Percentiles rank a stretch among this genome's conserved stretches.
Evolutionary conservation across 2,329 filamentous ascomycete genomes (phyloP).

Genomic region (Microdochium trichocladiopsis): DNA sequence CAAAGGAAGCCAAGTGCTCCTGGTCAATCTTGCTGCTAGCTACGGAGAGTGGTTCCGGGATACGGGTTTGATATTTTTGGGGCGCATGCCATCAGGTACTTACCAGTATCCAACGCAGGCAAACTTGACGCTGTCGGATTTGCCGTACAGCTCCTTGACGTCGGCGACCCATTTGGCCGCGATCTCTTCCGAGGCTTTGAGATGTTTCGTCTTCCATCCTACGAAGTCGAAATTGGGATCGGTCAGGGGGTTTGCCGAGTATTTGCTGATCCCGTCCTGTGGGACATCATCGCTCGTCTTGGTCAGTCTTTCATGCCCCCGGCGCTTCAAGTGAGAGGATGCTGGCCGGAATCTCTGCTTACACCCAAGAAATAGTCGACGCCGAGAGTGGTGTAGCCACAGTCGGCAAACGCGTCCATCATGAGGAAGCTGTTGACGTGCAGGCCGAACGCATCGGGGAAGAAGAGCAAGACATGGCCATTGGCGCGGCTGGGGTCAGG

Average conservation of each 20-base stretch:
- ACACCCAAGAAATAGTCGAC: background rate
- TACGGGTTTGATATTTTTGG: too few species aligned
- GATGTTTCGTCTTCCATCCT: background rate
- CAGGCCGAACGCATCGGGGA: background rate
- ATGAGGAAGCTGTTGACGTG: background rate
- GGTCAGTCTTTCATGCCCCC: background rate
- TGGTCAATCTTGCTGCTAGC: background rate
- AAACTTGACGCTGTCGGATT: background rate
- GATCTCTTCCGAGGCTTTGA: background rate
- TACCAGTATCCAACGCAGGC: background rate
- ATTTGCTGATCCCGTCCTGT: background rate
- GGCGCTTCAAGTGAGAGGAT: background rate
- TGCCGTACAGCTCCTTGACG: background rate
- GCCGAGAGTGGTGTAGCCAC: background rate
- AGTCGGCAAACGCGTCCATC: background rate
- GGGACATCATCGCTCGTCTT: background rate
- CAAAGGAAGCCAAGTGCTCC: background rate
- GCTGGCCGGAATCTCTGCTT: background rate
- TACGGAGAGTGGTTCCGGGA: background rate
- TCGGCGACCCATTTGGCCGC: background rate
- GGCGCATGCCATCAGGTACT: too few species aligned
- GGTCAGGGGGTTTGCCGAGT: background rate
- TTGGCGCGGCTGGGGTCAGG: background rate
- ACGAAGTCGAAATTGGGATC: background rate
- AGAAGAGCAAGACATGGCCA: background rate